phyloP scores from a whole-genome alignment of 2,329 filamentous ascomycete species.

The Ceratocystis cacaofunesta region DNA sequence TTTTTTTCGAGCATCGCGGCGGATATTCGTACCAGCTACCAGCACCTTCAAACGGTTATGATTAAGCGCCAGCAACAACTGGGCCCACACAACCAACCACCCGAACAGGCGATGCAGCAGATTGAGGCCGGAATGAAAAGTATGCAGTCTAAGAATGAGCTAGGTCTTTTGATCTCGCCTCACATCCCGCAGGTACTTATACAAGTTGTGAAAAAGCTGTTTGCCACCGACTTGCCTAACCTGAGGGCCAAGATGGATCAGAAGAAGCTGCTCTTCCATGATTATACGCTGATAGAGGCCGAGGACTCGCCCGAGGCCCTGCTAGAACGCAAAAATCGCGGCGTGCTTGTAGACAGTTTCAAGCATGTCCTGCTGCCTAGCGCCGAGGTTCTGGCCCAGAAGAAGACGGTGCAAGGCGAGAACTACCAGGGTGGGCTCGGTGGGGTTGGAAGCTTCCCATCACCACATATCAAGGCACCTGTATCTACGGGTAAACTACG shows the following conservation, averaged over 20 bases:
- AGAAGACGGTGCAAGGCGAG: constrained; percentile 19
- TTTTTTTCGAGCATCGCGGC: constrained; percentile 36
- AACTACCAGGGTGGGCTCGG: constrained; percentile 12
- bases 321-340: constrained; percentile 25
- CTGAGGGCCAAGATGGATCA: constrained; percentile 48
- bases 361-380: constrained; percentile 38
- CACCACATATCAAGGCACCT: constrained; percentile 17
- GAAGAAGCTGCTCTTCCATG: constrained; percentile 54
- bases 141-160: constrained; percentile 35
- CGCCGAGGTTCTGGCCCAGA: constrained; percentile 16
- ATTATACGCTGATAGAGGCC: constrained; percentile 55
- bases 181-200: constrained; percentile 34
- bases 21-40: constrained; percentile 34
- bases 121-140: constrained; percentile 32
- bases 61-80: constrained; percentile 2
- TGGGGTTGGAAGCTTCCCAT: neutral
- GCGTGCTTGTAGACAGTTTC: constrained; percentile 39
- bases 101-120: constrained; percentile 25
- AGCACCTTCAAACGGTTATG: constrained; percentile 13
- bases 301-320: constrained; percentile 38
- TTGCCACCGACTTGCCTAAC: constrained; percentile 42
- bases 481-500: constrained; percentile 31
- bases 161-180: constrained; percentile 36
- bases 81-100: constrained; percentile 16
- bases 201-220: constrained; percentile 48